Base-by-base conservation (phyloP, 139 green algal genomes). In the Diplosphaera chodatii region DNA sequence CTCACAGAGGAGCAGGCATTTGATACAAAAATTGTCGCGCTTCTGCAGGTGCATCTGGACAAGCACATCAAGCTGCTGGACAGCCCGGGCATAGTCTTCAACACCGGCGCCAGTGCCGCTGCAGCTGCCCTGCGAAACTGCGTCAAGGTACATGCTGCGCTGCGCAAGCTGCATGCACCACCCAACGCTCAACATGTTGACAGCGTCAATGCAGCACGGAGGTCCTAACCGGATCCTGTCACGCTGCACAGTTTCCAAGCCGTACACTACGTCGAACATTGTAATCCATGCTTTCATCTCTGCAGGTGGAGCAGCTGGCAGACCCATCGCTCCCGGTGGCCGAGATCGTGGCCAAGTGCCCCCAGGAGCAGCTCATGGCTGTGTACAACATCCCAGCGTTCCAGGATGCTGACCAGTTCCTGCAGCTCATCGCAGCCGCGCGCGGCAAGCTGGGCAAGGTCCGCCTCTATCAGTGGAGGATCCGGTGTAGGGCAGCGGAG, bases 1-100 rank as follows among this genome's bases (percentile, higher is more conserved):
- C n/a, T n/a, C n/a, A n/a, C n/a, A n/a, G n/a, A n/a, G n/a, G n/a
- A n/a, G n/a, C n/a, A n/a, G n/a, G n/a, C n/a, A n/a, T n/a, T n/a
- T n/a, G n/a, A n/a, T n/a, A n/a, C n/a, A n/a, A n/a, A n/a, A n/a
- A n/a, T n/a, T n/a, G n/a, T n/a, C n/a, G n/a, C n/a, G n/a, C n/a
- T 48, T 10, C 10, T 48, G 18, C 48, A 59, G 48, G 48, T 98
- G 4, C 85, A 92, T 41, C 85, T 99, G 56, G 95, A 99, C 88
- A 96, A 94, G 77, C 79, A 93, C 72, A 88, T 99, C 66, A 91
- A 88, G 70, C 86, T 99, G 80, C 83, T 99, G 37, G 95, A 99
- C 84, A 93, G 77, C 3, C 95, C 95, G 1, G 95, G 94, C 25
- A 81, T 96, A 27, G 86, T 93, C 37, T 96, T 91, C 77, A 72